These are phyloP conservation scores for Cercospora janseana DNA, from an alignment of 2,329 filamentous ascomycete species.

Conservation along the genomic window DNA sequence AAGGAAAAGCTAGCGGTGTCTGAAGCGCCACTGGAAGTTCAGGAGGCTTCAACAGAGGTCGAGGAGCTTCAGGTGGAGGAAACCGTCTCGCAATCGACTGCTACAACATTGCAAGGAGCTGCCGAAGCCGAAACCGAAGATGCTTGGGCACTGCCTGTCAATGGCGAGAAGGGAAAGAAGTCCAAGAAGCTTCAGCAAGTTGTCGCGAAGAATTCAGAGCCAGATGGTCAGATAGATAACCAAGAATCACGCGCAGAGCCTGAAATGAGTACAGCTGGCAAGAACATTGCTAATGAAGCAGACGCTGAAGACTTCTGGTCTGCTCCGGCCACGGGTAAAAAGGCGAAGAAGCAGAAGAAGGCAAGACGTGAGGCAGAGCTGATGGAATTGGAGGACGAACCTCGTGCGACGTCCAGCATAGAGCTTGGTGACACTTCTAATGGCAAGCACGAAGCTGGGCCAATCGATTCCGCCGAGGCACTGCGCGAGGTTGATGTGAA, in stretches of 20 bases:
- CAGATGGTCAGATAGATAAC: neutral
- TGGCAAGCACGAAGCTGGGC: too few species aligned
- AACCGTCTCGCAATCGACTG: conserved; percentile 6
- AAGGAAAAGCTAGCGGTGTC: conserved; percentile 19
- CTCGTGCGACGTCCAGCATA: too few species aligned
- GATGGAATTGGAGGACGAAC: neutral
- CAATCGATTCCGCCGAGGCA: neutral
- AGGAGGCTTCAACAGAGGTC: neutral
- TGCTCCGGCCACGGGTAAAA: conserved; percentile 28
- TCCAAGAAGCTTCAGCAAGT: conserved; percentile 7
- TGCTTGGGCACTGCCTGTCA: conserved; percentile 2
- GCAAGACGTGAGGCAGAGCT: conserved; percentile 9
- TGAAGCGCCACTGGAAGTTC: neutral
- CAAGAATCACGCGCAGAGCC: neutral
- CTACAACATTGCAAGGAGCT: conserved; percentile 5
- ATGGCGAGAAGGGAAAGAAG: conserved; percentile 9
- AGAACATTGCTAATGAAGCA: neutral
- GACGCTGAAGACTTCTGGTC: conserved; percentile 7
- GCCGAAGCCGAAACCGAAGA: conserved; percentile 10
- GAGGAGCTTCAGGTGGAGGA: neutral
- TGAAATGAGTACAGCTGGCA: neutral
- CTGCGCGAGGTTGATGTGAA: neutral
- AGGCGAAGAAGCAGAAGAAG: conserved; percentile 28
- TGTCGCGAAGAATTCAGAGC: neutral
- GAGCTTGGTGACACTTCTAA: too few species aligned